phyloP scores from a whole-genome alignment of 495 filamentous ascomycete species.

The Penicillium soppii region DNA sequence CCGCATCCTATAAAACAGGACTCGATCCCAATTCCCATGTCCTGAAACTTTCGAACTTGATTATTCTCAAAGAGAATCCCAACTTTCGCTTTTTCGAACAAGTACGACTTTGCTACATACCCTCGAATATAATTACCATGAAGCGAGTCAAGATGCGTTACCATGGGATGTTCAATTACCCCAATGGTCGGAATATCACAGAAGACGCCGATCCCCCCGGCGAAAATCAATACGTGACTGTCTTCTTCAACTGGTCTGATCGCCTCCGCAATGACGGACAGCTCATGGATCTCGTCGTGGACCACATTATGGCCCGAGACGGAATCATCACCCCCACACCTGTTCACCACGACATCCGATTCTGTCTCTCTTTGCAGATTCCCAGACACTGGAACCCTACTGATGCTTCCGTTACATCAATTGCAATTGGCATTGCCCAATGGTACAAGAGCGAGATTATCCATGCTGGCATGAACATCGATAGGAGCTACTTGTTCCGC shows the following conservation, averaged over 20 bases:
- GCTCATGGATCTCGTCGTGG: background rate
- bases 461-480: background rate
- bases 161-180: background rate
- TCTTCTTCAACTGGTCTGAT: conserved; percentile 6
- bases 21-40: too few relatives aligned
- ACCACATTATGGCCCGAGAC: background rate
- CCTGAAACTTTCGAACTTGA: too few relatives aligned
- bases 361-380: background rate
- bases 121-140: too few relatives aligned
- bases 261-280: background rate
- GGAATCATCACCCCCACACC: conserved; percentile 1
- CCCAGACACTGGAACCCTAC: background rate
- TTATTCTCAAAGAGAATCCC: too few relatives aligned
- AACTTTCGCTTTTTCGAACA: too few relatives aligned
- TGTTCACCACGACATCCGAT: background rate
- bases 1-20: too few relatives aligned
- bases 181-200: background rate
- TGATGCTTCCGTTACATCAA: background rate
- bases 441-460: background rate
- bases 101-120: too few relatives aligned
- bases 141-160: background rate
- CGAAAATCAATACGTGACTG: background rate
- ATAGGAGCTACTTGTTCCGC: conserved; percentile 1
- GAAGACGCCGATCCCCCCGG: background rate
- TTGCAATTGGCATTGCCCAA: background rate